These are phyloP conservation scores for Sugiyamaella mastotermitis DNA, from an alignment of 805 yeast genomes.

Conservation along the genomic window DNA sequence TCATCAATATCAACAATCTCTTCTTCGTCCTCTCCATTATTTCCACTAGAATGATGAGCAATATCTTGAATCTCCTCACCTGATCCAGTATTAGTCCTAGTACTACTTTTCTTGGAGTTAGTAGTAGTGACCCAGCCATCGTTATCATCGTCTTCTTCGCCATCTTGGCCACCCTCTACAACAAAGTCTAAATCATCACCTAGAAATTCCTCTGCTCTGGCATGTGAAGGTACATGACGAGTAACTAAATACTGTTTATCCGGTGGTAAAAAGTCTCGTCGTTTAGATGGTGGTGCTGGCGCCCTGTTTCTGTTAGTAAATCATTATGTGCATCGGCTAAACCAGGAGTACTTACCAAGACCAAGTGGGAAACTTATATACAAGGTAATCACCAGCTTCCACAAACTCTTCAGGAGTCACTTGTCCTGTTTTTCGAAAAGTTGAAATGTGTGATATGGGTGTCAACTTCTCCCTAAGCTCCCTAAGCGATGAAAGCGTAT, in stretches of 20 bases:
- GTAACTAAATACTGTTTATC: constrained; percentile 88
- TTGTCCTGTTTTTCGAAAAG: constrained; percentile 81
- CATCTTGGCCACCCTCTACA: constrained; percentile 26
- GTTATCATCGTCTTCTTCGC: constrained; percentile 36
- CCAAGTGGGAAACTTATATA: constrained; percentile 95
- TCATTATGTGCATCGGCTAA: too few relatives aligned
- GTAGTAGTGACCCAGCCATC: constrained; percentile 30
- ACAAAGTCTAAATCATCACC: constrained; percentile 8
- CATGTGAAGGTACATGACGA: constrained; percentile 79
- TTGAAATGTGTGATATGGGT: constrained; percentile 82
- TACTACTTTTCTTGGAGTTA: constrained; percentile 20
- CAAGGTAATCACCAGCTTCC: constrained; percentile 87
- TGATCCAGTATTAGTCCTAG: constrained; percentile 9
- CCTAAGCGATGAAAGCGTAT: constrained; percentile 58
- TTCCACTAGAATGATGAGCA: not conserved
- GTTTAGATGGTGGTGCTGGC: constrained; percentile 47
- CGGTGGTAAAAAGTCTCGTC: constrained; percentile 68
- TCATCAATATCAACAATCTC: constrained; percentile 22
- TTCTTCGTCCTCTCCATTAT: constrained; percentile 6
- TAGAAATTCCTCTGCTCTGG: constrained; percentile 50
- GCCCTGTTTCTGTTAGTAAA: constrained; percentile 26
- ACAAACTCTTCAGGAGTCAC: constrained; percentile 95
- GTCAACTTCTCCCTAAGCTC: constrained; percentile 83
- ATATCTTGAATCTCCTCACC: constrained; percentile 1
- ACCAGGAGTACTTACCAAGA: constrained; percentile 58